A percentile compares a stretch with the other conserved stretches of the same genome.
phyloP scores from a whole-genome alignment of 495 filamentous ascomycete genomes.

The Aspergillus asperescens region DNA sequence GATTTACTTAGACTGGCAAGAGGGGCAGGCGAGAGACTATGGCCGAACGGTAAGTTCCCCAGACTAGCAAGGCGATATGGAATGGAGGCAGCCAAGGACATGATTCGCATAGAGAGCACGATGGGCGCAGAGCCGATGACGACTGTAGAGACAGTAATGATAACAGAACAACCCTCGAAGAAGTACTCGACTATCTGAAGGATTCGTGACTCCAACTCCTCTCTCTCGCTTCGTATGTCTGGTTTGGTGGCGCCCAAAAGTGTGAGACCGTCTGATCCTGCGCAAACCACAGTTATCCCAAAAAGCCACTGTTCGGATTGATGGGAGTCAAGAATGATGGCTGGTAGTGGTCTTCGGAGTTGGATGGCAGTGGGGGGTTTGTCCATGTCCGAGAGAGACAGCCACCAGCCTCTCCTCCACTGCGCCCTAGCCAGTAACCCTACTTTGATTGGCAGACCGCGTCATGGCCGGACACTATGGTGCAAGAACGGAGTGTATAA shows the following conservation, averaged over 20 bases:
- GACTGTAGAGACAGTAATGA: slow-evolving; percentile 3
- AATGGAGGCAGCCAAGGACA: slow-evolving; percentile 4
- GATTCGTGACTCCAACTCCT: neutral
- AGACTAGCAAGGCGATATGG: slow-evolving; percentile 6
- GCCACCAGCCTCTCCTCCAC: no score
- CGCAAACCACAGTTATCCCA: no score
- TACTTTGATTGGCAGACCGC: no score
- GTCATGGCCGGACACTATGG: no score
- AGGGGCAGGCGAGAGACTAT: neutral
- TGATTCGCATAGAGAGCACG: slow-evolving; percentile 4
- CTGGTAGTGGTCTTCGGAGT: no score
- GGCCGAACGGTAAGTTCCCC: slow-evolving; percentile 3
- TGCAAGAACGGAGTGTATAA: no score
- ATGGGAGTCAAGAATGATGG: no score
- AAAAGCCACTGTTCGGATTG: no score
- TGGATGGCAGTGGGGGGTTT: no score
- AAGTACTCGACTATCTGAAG: neutral
- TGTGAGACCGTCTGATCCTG: no score
- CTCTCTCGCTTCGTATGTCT: neutral
- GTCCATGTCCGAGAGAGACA: no score
- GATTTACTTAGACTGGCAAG: neutral
- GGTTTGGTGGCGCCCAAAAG: neutral
- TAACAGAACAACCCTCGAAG: neutral
- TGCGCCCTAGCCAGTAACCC: no score
- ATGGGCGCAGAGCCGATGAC: slow-evolving; percentile 5